Percentiles rank a stretch among this genome's conserved stretches.
Conservation (phyloP, 495 filamentous ascomycete genomes). For the Aspergillus diversus region DNA sequence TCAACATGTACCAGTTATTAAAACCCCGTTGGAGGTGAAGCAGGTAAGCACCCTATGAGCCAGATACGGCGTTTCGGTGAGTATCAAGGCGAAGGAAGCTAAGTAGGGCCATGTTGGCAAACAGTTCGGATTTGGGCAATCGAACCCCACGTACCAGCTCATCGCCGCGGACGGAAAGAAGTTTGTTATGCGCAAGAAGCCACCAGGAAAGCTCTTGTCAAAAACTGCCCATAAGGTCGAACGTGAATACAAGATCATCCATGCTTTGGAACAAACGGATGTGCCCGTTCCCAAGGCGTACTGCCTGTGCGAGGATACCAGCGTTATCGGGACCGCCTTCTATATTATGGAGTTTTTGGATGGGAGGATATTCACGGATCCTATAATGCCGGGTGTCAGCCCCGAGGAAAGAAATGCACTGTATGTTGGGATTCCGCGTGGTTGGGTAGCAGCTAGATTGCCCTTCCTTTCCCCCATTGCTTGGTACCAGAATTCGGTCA, state of each 20-base stretch:
- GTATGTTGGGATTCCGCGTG: conserved; percentile 35
- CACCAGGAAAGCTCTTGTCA: conserved; percentile 85
- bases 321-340: conserved; percentile 85
- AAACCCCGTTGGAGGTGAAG: conserved; percentile 80
- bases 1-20: conserved; percentile 75
- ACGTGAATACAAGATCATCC: conserved; percentile 89
- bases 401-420: conserved; percentile 71
- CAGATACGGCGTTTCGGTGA: too few relatives aligned
- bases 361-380: conserved; percentile 89
- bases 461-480: conserved; percentile 1
- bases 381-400: conserved; percentile 74
- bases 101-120: conserved; percentile 1
- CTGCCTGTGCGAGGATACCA: conserved; percentile 80
- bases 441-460: not conserved
- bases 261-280: conserved; percentile 75
- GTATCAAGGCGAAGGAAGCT: not conserved
- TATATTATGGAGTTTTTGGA: conserved; percentile 96
- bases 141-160: conserved; percentile 93
- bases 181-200: conserved; percentile 94
- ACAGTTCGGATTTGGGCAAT: conserved; percentile 95
- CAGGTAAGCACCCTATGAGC: conserved; percentile 59
- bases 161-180: conserved; percentile 65
- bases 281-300: conserved; percentile 87
- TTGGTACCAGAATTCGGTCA: conserved; percentile 1
- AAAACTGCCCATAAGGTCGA: conserved; percentile 96